Evolutionary conservation across 2,329 filamentous ascomycete genomes (phyloP).

Genomic region (Claviceps humidiphila): DNA sequence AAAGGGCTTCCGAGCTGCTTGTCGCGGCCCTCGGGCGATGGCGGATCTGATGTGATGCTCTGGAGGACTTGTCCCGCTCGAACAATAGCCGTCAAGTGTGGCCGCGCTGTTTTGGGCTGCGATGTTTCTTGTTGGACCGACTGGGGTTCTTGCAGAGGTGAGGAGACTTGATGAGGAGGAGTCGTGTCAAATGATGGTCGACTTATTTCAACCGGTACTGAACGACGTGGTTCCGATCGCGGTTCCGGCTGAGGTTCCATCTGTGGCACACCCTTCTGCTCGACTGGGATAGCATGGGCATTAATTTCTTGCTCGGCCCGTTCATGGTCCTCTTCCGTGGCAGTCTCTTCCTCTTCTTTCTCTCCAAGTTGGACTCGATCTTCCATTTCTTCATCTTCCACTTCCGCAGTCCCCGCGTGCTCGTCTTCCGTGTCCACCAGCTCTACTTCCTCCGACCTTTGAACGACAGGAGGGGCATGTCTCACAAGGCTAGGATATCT

Average conservation of each 20-base stretch:
- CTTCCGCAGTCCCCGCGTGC: background rate
- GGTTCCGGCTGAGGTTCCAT: background rate
- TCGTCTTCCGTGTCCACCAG: background rate
- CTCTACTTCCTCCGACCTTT: constrained; percentile 1
- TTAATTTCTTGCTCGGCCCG: background rate
- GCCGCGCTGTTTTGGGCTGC: constrained; percentile 22
- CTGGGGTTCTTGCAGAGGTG: constrained; percentile 22
- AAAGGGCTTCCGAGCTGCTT: constrained; percentile 44
- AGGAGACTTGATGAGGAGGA: constrained; percentile 22
- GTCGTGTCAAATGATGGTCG: constrained; percentile 16
- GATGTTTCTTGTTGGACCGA: constrained; percentile 17
- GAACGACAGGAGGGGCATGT: background rate
- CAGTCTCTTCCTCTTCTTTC: background rate
- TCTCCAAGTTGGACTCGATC: background rate
- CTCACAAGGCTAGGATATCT: constrained; percentile 1
- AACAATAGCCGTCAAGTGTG: constrained; percentile 43
- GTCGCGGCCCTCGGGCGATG: constrained; percentile 39
- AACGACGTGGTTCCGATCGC: background rate
- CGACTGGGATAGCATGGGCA: background rate
- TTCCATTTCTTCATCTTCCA: constrained; percentile 6
- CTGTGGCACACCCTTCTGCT: background rate
- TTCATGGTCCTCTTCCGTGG: background rate
- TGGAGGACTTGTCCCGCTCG: constrained; percentile 42
- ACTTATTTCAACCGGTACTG: constrained; percentile 12
- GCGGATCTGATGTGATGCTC: constrained; percentile 44